Base-by-base conservation (phyloP, 179 eudicot species). In the Corrigiola litoralis region DNA sequence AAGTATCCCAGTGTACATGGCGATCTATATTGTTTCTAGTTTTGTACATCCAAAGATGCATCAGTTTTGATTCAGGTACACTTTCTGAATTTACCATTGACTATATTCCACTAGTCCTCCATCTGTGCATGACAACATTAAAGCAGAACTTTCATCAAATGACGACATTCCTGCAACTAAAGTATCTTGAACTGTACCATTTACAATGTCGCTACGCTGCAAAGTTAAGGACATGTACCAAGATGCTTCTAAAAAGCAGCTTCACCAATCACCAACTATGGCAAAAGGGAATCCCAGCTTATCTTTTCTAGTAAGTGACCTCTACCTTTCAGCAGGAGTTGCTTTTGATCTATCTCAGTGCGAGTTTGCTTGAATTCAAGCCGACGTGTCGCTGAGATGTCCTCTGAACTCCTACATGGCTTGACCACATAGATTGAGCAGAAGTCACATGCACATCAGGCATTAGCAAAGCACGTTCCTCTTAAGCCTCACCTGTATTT, bases 381-480 rank as follows among this genome's bases (percentile, higher is more conserved):
- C 66, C 33, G 12, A 65, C 31, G 36, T 65, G 71, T 27, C 46
- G 53, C 51, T 49, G 28, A 48, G 29, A 10, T 56, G 70, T 37
- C 36, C 17, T 25, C 20, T n/a, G 28, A 40, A 2, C 24, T 36
- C 66, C 31, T 25, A 65, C 23, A 17, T 63, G 71, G 70, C 61
- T 4, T 1, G 23, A 33, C 61, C 61, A 65, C 61, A 24, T 58
- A 65, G 7, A 41, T 12, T 25, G 1, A 51, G 56, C 61, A 58
- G 21, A 38, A 23, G 31, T 31, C 1, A 5, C 34, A 38, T 23
- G 32, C 52, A 64, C 47, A 55, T 36, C 14, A 56, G 18, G 36
- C 55, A 29, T 56, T 67, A 25, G 58, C 65, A 57, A 20, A 36
- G 36, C 65, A 48, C 63, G 45, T 65, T 66, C 58, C 45, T 44